Percentiles rank a stretch among this genome's conserved stretches.
phyloP scores from a whole-genome alignment of 306 rosid genomes.

The Phaseolus lunatus region DNA sequence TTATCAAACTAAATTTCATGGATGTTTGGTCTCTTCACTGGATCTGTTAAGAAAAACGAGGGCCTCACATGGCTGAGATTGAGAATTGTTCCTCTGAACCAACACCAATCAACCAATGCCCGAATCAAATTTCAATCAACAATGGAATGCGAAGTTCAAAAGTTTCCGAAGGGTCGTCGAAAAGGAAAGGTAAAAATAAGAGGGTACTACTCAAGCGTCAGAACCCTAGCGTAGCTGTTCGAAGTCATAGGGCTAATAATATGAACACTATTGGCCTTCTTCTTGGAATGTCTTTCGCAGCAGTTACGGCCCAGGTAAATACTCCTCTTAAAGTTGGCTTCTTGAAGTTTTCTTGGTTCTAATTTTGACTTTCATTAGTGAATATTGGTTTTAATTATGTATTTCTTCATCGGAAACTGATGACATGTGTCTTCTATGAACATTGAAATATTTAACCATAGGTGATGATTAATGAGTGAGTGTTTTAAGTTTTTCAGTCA shows the following conservation, averaged over 20 bases:
- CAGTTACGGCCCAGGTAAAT: conserved; percentile 78
- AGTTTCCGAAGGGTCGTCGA: conserved; percentile 53
- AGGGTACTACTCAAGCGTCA: conserved; percentile 63
- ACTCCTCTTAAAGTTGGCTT: background rate
- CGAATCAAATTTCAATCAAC: conserved; percentile 26
- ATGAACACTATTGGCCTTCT: conserved; percentile 69
- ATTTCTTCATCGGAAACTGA: background rate
- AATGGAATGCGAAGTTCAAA: conserved; percentile 39
- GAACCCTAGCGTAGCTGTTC: conserved; percentile 54
- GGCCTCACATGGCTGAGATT: conserved; percentile 34
- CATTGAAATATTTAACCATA: background rate
- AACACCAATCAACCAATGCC: background rate
- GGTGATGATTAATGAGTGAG: background rate
- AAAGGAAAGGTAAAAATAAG: conserved; percentile 27
- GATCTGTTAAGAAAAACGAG: background rate
- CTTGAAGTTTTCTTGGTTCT: background rate
- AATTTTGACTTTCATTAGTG: background rate
- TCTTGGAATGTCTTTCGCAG: conserved; percentile 89
- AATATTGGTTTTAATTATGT: background rate
- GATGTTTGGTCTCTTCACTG: conserved; percentile 1
- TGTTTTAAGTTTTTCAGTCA: conserved; percentile 1
- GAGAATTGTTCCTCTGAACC: conserved; percentile 24
- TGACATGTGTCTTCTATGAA: background rate
- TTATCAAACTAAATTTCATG: conserved; percentile 1
- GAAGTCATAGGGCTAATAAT: conserved; percentile 51